Evolutionary conservation across 305 asterid species (phyloP).

Genomic region (Rubia tinctorum): DNA sequence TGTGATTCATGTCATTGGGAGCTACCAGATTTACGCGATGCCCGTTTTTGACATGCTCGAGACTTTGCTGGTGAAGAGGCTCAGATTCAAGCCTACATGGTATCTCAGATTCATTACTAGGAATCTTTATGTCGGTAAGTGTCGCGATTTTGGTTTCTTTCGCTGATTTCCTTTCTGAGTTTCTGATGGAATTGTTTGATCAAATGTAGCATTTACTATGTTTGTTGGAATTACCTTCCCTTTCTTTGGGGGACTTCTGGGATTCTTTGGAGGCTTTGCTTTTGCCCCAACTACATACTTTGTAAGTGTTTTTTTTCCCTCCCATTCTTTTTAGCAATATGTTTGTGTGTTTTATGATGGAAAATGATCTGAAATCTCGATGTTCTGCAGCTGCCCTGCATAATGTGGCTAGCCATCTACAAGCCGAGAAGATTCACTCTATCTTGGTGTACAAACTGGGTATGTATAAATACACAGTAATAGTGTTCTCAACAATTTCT

Average conservation of each 20-base stretch:
- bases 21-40: conserved; percentile 91
- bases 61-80: conserved; percentile 63
- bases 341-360: neutral
- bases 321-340: neutral
- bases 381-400: conserved; percentile 56
- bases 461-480: neutral
- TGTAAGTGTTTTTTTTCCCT: conserved; percentile 34
- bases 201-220: conserved; percentile 66
- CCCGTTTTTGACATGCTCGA: conserved; percentile 96
- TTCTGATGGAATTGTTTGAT: neutral
- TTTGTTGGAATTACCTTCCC: conserved; percentile 75
- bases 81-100: conserved; percentile 62
- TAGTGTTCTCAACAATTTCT: too few relatives aligned
- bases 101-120: conserved; percentile 51
- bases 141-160: neutral
- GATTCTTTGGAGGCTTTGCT: conserved; percentile 88
- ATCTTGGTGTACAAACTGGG: neutral
- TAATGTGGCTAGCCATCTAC: conserved; percentile 39
- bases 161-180: neutral
- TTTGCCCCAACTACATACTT: conserved; percentile 91
- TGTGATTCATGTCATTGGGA: conserved; percentile 71
- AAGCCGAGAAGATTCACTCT: neutral
- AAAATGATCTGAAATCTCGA: neutral
- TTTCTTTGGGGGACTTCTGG: conserved; percentile 79
- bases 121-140: conserved; percentile 68